Evolutionary conservation across 176 grass and related monocot genomes (phyloP).

Genomic region (Phragmites australis): DNA sequence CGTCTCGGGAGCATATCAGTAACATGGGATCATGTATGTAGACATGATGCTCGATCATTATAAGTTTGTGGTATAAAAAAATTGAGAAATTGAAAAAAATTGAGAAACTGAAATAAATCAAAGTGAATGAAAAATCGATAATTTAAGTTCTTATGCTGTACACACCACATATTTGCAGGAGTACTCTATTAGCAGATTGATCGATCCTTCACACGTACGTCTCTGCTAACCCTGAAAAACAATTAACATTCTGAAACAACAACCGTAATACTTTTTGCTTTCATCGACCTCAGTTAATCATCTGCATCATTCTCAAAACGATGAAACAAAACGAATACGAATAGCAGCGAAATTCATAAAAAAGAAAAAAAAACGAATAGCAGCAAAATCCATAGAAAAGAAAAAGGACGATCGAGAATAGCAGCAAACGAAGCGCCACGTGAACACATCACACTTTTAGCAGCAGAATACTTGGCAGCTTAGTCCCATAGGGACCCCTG

Average conservation of each 20-base stretch:
- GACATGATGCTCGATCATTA: not conserved
- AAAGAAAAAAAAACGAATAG: not conserved
- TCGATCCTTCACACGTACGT: not conserved
- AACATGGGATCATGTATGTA: not conserved
- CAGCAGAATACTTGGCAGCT: no score
- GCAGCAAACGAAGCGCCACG: slow-evolving; percentile 7
- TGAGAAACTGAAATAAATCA: not conserved
- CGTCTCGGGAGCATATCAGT: no score
- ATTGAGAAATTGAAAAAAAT: no score
- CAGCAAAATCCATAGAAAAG: no score
- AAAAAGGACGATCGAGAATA: no score
- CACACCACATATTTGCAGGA: not conserved
- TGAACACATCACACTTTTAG: not conserved
- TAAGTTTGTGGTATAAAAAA: not conserved
- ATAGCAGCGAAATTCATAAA: no score
- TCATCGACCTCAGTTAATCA: not conserved
- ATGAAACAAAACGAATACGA: no score
- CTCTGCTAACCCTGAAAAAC: not conserved
- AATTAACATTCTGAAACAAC: not conserved
- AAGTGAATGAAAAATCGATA: not conserved
- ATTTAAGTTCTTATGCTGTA: not conserved
- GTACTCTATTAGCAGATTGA: not conserved
- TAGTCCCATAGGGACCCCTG: slow-evolving; percentile 53
- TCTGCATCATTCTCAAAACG: no score
- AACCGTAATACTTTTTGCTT: not conserved